Percentiles rank a stretch among this genome's conserved stretches.
These are phyloP conservation scores for Phytophthora pisi DNA, from an alignment of 352 stramenopile species.

Conservation along the genomic window DNA sequence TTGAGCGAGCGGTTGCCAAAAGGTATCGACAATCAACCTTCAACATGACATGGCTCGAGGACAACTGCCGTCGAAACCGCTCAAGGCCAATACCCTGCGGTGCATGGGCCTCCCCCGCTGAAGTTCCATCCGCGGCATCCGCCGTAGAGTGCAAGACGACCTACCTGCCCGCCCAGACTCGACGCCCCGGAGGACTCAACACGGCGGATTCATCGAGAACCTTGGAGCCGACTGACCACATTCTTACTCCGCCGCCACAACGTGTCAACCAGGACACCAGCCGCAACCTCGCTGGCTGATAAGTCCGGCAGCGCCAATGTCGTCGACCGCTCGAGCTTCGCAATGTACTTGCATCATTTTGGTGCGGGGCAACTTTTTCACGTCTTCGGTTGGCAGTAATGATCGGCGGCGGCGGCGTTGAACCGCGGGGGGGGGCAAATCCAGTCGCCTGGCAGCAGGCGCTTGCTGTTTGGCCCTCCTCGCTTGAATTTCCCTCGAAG, in stretches of 20 bases:
- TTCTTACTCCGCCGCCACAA: slow-evolving; percentile 29
- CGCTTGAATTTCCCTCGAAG: background rate
- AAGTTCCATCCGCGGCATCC: background rate
- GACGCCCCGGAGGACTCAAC: background rate
- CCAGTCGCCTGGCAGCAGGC: background rate
- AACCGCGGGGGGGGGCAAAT: background rate
- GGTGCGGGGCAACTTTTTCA: slow-evolving; percentile 10
- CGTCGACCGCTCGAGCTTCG: slow-evolving; percentile 11
- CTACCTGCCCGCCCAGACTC: background rate
- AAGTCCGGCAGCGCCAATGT: slow-evolving; percentile 26
- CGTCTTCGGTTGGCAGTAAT: background rate
- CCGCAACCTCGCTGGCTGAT: slow-evolving; percentile 13
- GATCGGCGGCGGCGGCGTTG: background rate
- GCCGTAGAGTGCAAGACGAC: no score
- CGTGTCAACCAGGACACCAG: slow-evolving; percentile 9
- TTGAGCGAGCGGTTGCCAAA: background rate
- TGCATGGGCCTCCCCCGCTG: background rate
- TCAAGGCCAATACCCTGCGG: background rate
- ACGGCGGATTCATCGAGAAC: background rate
- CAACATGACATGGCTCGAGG: slow-evolving; percentile 6
- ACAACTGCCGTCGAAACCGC: slow-evolving; percentile 1
- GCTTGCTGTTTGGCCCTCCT: background rate
- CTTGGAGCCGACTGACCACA: slow-evolving; percentile 21
- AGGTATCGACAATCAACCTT: slow-evolving; percentile 36
- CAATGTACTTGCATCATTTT: slow-evolving; percentile 12